These are phyloP conservation scores for Mesembryanthemum crystallinum DNA, from an alignment of 148 eudicot genomes.

Conservation along the genomic window DNA sequence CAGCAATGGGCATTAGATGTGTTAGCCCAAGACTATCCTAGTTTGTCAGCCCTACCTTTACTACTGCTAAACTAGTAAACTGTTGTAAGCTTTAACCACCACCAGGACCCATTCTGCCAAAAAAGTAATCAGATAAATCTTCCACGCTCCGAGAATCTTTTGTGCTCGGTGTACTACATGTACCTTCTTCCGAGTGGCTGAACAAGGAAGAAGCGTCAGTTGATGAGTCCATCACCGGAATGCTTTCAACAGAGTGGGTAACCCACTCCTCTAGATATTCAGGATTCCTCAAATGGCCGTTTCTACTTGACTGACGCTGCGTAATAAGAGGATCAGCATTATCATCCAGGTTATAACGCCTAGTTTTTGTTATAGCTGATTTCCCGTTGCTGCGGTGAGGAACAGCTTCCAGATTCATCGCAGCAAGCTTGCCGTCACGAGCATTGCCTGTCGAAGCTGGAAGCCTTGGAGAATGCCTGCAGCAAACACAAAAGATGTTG, in stretches of 20 bases:
- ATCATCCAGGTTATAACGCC: slow-evolving; percentile 1
- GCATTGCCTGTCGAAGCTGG: slow-evolving; percentile 5
- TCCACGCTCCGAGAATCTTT: slow-evolving; percentile 30
- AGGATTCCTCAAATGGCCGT: slow-evolving; percentile 27
- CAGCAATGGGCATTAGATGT: neutral
- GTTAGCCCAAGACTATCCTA: slow-evolving; percentile 19
- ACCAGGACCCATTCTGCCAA: slow-evolving; percentile 19
- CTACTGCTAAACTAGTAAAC: neutral
- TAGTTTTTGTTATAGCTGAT: slow-evolving; percentile 17
- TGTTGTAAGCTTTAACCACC: neutral
- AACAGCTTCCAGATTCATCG: slow-evolving; percentile 11
- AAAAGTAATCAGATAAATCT: slow-evolving; percentile 31
- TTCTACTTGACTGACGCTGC: slow-evolving; percentile 32
- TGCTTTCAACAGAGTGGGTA: slow-evolving; percentile 36
- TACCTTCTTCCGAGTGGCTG: slow-evolving; percentile 37
- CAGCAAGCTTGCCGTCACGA: slow-evolving; percentile 7
- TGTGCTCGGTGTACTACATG: slow-evolving; percentile 38
- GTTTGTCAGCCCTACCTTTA: slow-evolving; percentile 22
- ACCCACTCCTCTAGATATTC: slow-evolving; percentile 38
- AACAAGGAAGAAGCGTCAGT: slow-evolving; percentile 36
- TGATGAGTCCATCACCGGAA: slow-evolving; percentile 32
- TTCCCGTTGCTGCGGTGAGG: slow-evolving; percentile 4
- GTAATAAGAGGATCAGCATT: slow-evolving; percentile 25
- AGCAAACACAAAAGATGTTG: neutral
- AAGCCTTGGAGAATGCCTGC: slow-evolving; percentile 31